Conservation (phyloP, 2,329 filamentous ascomycete genomes). For the Claviceps digitariae region DNA sequence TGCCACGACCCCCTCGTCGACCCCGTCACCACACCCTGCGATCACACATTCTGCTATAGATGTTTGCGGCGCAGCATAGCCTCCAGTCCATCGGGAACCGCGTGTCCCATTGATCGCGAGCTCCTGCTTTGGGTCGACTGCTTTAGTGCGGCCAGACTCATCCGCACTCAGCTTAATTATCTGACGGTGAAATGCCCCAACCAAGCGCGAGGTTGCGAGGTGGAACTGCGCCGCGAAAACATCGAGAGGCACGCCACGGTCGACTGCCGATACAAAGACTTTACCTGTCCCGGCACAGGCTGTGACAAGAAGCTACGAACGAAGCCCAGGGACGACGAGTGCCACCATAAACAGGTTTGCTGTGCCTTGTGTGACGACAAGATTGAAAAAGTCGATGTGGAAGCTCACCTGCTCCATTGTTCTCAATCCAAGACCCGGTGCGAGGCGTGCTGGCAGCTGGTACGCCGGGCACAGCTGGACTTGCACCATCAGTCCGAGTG, state of each 20-base stretch:
- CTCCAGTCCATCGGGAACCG: conserved; percentile 24
- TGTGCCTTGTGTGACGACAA: conserved; percentile 41
- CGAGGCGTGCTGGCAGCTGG: conserved; percentile 30
- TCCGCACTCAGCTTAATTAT: conserved; percentile 47
- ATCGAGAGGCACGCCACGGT: conserved; percentile 42
- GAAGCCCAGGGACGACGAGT: conserved; percentile 36
- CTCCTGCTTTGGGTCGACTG: conserved; percentile 25
- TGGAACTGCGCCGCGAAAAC: conserved; percentile 36
- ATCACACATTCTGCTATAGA: conserved; percentile 50
- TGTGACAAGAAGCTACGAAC: conserved; percentile 39
- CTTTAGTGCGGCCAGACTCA: conserved; percentile 30
- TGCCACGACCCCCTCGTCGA: conserved; percentile 48
- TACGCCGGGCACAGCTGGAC: conserved; percentile 31
- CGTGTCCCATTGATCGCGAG: conserved; percentile 47
- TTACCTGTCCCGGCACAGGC: conserved; percentile 38
- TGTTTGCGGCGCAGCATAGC: conserved; percentile 35
- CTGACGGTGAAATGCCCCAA: conserved; percentile 47
- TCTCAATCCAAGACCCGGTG: conserved; percentile 34
- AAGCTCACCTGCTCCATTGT: conserved; percentile 27
- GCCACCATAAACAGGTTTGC: conserved; percentile 36
- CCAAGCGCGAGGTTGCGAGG: conserved; percentile 33
- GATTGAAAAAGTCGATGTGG: conserved; percentile 31
- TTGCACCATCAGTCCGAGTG: conserved; percentile 35
- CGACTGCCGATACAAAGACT: conserved; percentile 42
- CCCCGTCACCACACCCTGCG: conserved; percentile 47